Evolutionary conservation across 1,284 basidiomycete genomes (phyloP).

Genomic region (Ceratorhiza oryzae-sativae): DNA sequence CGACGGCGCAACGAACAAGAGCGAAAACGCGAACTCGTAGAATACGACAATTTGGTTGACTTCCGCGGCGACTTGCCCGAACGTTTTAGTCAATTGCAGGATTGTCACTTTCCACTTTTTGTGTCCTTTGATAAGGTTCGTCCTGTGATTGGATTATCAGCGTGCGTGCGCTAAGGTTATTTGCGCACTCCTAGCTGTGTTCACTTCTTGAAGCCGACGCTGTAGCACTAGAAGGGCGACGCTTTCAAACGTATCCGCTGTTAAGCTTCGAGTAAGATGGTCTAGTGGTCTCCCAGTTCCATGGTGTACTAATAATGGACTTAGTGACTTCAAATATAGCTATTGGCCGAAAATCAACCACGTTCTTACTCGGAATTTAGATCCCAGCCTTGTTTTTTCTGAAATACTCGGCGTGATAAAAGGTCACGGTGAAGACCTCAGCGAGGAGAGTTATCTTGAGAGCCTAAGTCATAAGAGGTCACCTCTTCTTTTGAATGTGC

Average conservation of each 20-base stretch:
- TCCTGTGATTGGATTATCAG: slow-evolving; percentile 8
- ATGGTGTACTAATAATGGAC: slow-evolving; percentile 22
- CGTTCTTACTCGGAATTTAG: slow-evolving; percentile 61
- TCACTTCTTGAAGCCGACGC: slow-evolving; percentile 51
- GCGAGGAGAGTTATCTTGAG: slow-evolving; percentile 53
- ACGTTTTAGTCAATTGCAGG: slow-evolving; percentile 64
- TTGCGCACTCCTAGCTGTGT: slow-evolving; percentile 38
- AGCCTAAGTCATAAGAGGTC: slow-evolving; percentile 59
- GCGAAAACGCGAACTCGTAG: slow-evolving; percentile 29
- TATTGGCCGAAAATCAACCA: slow-evolving; percentile 74
- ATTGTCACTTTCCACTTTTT: slow-evolving; percentile 74
- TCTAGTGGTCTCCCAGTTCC: background rate
- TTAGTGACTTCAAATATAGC: slow-evolving; percentile 57
- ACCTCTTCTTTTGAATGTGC: slow-evolving; percentile 59
- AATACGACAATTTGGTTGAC: slow-evolving; percentile 30
- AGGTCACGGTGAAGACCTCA: slow-evolving; percentile 64
- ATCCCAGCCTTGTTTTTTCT: slow-evolving; percentile 68
- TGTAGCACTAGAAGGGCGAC: slow-evolving; percentile 15
- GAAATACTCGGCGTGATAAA: slow-evolving; percentile 76
- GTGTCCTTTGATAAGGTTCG: slow-evolving; percentile 68
- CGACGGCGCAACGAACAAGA: slow-evolving; percentile 7
- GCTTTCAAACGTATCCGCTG: background rate
- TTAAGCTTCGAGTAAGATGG: background rate
- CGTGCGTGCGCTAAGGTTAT: background rate
- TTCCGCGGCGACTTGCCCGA: slow-evolving; percentile 54